Conservation (phyloP, 2,329 filamentous ascomycete species). For the Sarocladium strictum region DNA sequence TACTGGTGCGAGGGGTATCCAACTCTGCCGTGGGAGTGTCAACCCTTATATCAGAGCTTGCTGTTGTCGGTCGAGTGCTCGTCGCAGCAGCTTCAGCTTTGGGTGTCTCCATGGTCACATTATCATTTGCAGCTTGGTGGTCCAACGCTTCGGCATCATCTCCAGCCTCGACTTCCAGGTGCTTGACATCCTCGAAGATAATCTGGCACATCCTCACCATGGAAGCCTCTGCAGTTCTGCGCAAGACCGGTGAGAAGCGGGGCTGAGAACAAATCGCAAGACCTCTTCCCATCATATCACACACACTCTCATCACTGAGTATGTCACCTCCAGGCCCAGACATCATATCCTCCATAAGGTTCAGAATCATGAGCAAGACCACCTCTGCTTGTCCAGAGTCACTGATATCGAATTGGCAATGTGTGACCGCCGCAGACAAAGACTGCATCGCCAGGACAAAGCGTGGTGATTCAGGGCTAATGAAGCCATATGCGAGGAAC, state of each 20-base stretch:
- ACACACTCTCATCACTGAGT: constrained; percentile 95
- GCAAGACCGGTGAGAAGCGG: constrained; percentile 81
- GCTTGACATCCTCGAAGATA: constrained; percentile 89
- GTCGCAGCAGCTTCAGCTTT: constrained; percentile 9
- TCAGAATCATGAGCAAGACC: constrained; percentile 86
- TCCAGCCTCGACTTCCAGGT: constrained; percentile 70
- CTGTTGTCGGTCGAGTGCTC: constrained; percentile 8
- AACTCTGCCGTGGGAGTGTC: constrained; percentile 7
- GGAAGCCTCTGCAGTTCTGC: constrained; percentile 87
- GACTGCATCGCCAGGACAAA: constrained; percentile 91
- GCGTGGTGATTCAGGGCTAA: constrained; percentile 76
- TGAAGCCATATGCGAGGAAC: constrained; percentile 91
- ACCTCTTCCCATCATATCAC: constrained; percentile 98
- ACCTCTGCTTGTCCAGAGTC: constrained; percentile 94
- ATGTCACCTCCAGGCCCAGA: constrained; percentile 88
- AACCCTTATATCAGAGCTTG: constrained; percentile 7
- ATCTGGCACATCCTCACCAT: constrained; percentile 99
- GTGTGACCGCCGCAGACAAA: constrained; percentile 88
- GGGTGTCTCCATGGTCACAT: constrained; percentile 63
- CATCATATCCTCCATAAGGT: constrained; percentile 98
- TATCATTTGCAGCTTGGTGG: constrained; percentile 60
- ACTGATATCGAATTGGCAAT: constrained; percentile 95
- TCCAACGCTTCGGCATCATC: constrained; percentile 62
- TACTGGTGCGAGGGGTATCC: background rate
- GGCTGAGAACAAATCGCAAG: constrained; percentile 95